These are phyloP conservation scores for Naematelia aurantialba DNA, from an alignment of 768 basidiomycete species.

Conservation along the genomic window DNA sequence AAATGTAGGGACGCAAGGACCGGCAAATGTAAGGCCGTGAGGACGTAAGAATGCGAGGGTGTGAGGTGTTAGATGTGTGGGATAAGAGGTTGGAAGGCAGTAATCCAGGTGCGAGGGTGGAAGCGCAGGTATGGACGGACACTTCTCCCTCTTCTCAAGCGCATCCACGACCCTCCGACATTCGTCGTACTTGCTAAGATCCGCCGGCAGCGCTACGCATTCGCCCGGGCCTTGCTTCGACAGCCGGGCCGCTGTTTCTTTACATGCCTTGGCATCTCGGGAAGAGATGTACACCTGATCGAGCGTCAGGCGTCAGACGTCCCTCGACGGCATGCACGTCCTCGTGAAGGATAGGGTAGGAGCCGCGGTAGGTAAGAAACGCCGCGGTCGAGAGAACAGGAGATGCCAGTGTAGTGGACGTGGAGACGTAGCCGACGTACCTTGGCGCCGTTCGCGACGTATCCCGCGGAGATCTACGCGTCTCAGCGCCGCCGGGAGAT, in stretches of 20 bases:
- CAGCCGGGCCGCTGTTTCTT: conserved; percentile 57
- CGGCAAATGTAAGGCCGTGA: neutral
- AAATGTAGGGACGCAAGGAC: neutral
- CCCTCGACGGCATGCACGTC: no score
- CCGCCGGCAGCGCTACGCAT: conserved; percentile 59
- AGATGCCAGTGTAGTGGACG: neutral
- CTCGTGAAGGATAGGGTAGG: no score
- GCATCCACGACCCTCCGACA: conserved; percentile 58
- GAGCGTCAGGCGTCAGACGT: no score
- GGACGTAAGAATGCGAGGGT: neutral
- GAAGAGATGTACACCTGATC: conserved; percentile 62
- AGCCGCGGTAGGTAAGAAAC: no score
- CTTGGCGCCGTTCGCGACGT: conserved; percentile 61
- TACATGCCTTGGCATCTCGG: conserved; percentile 58
- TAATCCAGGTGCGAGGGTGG: conserved; percentile 16
- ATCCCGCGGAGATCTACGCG: conserved; percentile 61
- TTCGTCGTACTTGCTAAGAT: conserved; percentile 59
- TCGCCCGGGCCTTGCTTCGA: conserved; percentile 56
- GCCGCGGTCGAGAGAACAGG: no score
- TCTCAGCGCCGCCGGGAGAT: conserved; percentile 4
- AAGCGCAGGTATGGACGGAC: conserved; percentile 26
- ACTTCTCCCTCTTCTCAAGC: conserved; percentile 57
- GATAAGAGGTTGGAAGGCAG: no score
- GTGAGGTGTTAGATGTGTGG: conserved; percentile 1
- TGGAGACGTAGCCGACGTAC: conserved; percentile 8